phyloP scores from a whole-genome alignment of 2,329 filamentous ascomycete species.

The Ophiostoma angusticollis region DNA sequence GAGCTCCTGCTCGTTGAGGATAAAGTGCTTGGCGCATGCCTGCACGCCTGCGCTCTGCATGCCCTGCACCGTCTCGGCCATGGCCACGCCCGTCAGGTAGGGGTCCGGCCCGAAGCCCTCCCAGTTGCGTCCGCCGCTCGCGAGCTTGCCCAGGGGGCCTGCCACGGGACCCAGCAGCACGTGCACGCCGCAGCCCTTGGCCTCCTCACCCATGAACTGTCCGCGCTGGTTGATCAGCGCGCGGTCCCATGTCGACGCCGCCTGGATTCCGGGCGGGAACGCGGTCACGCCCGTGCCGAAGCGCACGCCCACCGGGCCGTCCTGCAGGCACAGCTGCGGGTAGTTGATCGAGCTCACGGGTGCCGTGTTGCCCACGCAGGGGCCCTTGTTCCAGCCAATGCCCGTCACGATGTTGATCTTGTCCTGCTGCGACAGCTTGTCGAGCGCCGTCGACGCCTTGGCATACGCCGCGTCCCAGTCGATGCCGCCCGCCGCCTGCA shows the following conservation, averaged over 20 bases:
- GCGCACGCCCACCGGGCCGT: slow-evolving; percentile 65
- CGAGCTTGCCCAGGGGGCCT: slow-evolving; percentile 61
- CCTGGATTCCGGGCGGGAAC: slow-evolving; percentile 68
- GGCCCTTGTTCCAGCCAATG: slow-evolving; percentile 56
- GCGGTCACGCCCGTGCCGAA: slow-evolving; percentile 59
- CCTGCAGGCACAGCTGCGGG: slow-evolving; percentile 64
- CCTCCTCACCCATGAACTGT: slow-evolving; percentile 55
- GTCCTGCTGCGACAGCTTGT: slow-evolving; percentile 57
- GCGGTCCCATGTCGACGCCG: slow-evolving; percentile 68
- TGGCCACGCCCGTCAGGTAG: slow-evolving; percentile 53
- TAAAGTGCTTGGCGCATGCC: slow-evolving; percentile 46
- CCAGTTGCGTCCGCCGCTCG: slow-evolving; percentile 67
- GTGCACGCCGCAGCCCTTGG: slow-evolving; percentile 33
- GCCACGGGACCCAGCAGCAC: slow-evolving; percentile 41
- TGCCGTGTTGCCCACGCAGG: slow-evolving; percentile 52
- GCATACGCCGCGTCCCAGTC: slow-evolving; percentile 56
- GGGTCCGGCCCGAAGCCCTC: slow-evolving; percentile 73
- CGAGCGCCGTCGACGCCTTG: slow-evolving; percentile 55
- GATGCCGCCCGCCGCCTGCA: slow-evolving; percentile 9
- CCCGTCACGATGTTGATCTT: slow-evolving; percentile 73
- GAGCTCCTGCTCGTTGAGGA: slow-evolving; percentile 58
- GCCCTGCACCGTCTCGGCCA: slow-evolving; percentile 47
- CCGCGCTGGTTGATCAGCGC: slow-evolving; percentile 61
- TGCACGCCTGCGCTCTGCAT: slow-evolving; percentile 39
- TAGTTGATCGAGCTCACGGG: slow-evolving; percentile 47